Evolutionary conservation across 176 grass and related monocot species (phyloP), one percentile per base, ranked within the genome.

Genomic region (Aegilops umbellulata): DNA sequence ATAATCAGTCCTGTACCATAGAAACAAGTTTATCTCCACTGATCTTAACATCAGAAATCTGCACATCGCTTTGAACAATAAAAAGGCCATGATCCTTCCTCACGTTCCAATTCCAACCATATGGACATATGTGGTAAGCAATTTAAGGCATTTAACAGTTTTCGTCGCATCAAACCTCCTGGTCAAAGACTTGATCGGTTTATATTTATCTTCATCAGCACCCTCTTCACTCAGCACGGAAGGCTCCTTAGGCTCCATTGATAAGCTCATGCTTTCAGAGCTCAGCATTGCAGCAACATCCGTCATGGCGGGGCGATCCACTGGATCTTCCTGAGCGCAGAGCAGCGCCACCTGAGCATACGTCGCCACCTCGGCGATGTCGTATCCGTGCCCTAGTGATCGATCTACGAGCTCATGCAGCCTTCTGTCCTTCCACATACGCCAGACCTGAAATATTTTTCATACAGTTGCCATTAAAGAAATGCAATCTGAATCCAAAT

Each of bases 371-470:
- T 85, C 85, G 8, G 22, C 3, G 3, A 8, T 46, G 3, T 87
- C 80, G 14, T 55, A 82, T 25, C 27, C 4, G 4, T 51, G 46
- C 16, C 44, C 17, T 23, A 93, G 8, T 4, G 72, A 30, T 12
- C 82, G 81, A 67, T 93, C 85, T 1, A 93, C 77, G 30, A 92
- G 68, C 31, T 90, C 87, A 63, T 32, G 66, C 17, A 78, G 24
- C 30, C 63, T 87, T 36, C 60, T 22, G 10, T 78, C 81, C n/a
- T 19, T 93, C 88, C 91, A 93, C 10, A 73, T 3, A 27, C 62
- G 62, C 87, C 91, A 93, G 65, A 81, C 85, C 87, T 90, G 84
- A 84, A 88, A 90, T 20, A 34, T 35, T 17, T 53, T n/a, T n/a
- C n/a, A n/a, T n/a, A n/a, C n/a, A n/a, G n/a, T n/a, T n/a, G n/a